Percentiles rank a stretch among this genome's conserved stretches.
Evolutionary conservation across 1,284 basidiomycete species (phyloP).

Genomic region (Heterobasidion occidentale): DNA sequence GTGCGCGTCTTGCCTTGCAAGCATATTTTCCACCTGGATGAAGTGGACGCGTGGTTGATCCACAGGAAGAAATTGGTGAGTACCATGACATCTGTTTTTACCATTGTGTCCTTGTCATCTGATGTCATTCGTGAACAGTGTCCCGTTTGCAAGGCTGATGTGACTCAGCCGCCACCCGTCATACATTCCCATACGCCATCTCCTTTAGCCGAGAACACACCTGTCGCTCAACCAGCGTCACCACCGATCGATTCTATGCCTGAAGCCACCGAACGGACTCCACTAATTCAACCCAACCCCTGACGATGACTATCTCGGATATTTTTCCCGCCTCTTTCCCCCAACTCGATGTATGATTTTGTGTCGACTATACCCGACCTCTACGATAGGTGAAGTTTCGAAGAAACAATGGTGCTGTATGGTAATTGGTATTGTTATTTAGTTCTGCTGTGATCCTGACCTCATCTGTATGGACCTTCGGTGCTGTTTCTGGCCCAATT

Average conservation of each 20-base stretch:
- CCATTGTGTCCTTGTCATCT: constrained; percentile 7
- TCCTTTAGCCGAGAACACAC: constrained; percentile 3
- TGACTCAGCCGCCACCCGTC: constrained; percentile 50
- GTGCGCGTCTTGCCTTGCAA: constrained; percentile 87
- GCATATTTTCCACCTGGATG: constrained; percentile 81
- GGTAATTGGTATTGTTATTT: not conserved
- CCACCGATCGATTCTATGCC: constrained; percentile 12
- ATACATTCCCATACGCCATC: constrained; percentile 5
- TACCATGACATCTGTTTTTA: constrained; percentile 11
- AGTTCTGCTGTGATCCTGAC: not conserved
- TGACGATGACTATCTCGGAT: constrained; percentile 7
- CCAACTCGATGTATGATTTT: constrained; percentile 3
- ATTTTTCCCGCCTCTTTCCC: constrained; percentile 10
- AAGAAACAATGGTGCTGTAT: not conserved
- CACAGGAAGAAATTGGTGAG: constrained; percentile 82
- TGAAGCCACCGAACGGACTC: constrained; percentile 25
- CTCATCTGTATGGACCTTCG: too few species aligned
- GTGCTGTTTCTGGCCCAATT: too few species aligned
- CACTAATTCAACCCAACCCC: constrained; percentile 22
- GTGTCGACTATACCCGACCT: not conserved
- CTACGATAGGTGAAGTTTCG: not conserved
- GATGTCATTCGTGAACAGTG: constrained; percentile 40
- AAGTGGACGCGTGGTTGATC: constrained; percentile 87
- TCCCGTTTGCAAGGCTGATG: constrained; percentile 83
- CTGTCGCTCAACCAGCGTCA: constrained; percentile 8